Evolutionary conservation across 495 filamentous ascomycete species (phyloP).

Genomic region (Neurospora pannonica): DNA sequence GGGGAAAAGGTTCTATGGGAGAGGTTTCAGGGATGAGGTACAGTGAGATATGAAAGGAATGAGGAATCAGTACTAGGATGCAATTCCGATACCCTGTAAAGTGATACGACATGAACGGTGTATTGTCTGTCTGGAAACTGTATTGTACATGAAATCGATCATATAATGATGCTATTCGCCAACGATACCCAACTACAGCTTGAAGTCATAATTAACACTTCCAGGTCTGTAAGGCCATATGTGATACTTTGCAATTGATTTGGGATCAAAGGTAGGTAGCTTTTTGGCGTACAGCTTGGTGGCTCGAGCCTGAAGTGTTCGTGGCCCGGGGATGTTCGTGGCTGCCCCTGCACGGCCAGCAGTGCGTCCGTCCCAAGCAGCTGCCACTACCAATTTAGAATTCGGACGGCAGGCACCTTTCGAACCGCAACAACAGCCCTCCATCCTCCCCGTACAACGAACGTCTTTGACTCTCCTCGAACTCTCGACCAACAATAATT

Average conservation of each 20-base stretch:
- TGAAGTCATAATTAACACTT: not conserved
- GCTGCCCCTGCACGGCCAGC: not conserved
- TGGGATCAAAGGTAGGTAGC: not conserved
- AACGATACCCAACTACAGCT: not conserved
- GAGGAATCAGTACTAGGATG: not conserved
- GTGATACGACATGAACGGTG: not conserved
- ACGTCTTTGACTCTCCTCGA: not conserved
- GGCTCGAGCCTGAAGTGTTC: not conserved
- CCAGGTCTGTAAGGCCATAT: not conserved
- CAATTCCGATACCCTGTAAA: not conserved
- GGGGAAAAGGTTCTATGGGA: not conserved
- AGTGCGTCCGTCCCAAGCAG: not conserved
- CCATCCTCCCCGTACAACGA: not conserved
- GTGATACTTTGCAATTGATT: not conserved
- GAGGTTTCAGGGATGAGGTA: not conserved
- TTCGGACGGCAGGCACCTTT: not conserved
- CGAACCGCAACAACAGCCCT: not conserved
- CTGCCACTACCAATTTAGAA: not conserved
- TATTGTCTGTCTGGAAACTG: not conserved
- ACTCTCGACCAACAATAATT: not conserved
- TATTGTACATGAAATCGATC: not conserved
- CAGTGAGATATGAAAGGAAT: not conserved
- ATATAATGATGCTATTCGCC: not conserved
- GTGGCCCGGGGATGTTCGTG: not conserved
- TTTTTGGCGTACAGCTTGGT: not conserved